phyloP scores from a whole-genome alignment of 2,329 filamentous ascomycete species.

The Colletotrichum liaoningense region DNA sequence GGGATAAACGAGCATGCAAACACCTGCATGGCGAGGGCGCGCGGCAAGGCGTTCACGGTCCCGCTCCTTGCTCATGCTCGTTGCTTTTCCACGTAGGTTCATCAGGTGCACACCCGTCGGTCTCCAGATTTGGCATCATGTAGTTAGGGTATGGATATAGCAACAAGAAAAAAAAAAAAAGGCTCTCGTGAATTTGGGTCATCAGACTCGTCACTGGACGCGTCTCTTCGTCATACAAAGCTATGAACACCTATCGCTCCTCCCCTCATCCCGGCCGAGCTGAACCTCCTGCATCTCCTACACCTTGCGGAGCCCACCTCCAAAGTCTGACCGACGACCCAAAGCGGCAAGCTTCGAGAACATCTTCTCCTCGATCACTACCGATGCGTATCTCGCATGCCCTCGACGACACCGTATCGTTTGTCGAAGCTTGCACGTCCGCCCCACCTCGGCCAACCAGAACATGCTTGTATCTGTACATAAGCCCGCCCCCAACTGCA shows the following conservation, averaged over 20 bases:
- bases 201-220: conserved; percentile 11
- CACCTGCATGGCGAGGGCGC: background rate
- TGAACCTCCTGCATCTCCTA: conserved; percentile 12
- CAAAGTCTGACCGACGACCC: conserved; percentile 9
- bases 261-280: conserved; percentile 8
- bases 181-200: background rate
- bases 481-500: conserved; percentile 9
- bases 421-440: background rate
- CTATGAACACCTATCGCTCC: background rate
- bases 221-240: conserved; percentile 6
- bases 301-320: background rate
- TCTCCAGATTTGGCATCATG: background rate
- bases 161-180: background rate
- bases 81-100: background rate
- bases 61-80: background rate
- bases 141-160: background rate
- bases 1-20: conserved; percentile 17
- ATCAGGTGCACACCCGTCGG: background rate
- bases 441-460: background rate
- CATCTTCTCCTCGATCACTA: conserved; percentile 4
- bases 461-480: background rate
- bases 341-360: conserved; percentile 27
- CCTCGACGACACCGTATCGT: conserved; percentile 1
- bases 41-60: conserved; percentile 11
- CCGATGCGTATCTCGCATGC: background rate